Conservation (phyloP, 2,329 filamentous ascomycete species). For the Zymoseptoria passerinii region DNA sequence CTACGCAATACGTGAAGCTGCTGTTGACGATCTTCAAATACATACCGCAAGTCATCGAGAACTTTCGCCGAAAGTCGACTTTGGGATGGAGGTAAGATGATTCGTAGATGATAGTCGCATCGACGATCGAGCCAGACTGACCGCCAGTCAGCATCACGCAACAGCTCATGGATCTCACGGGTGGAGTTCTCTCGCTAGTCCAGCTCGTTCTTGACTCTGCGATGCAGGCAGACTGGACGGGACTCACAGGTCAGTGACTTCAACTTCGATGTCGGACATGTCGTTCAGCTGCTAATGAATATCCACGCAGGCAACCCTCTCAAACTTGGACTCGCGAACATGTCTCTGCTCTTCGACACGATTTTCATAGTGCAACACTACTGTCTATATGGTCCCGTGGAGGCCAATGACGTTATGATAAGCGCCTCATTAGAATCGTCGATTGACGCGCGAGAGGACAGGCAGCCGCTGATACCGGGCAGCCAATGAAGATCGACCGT, state of each 20-base stretch:
- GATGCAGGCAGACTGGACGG: constrained; percentile 78
- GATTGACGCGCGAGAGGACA: neutral
- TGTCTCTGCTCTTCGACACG: constrained; percentile 76
- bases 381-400: constrained; percentile 53
- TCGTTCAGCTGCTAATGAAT: neutral
- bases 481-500: neutral
- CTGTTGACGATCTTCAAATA: constrained; percentile 87
- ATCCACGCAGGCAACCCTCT: neutral
- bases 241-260: constrained; percentile 67
- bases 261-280: constrained; percentile 42
- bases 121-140: neutral
- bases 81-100: constrained; percentile 57
- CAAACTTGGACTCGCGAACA: constrained; percentile 48
- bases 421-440: neutral
- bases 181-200: constrained; percentile 69
- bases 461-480: neutral
- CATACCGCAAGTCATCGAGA: constrained; percentile 73
- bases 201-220: constrained; percentile 82
- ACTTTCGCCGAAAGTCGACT: constrained; percentile 78
- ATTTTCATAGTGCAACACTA: constrained; percentile 89
- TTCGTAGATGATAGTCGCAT: constrained; percentile 7
- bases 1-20: constrained; percentile 81
- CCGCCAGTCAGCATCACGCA: constrained; percentile 54
- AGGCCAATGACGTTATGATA: constrained; percentile 7
- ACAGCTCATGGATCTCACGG: constrained; percentile 74